A percentile compares a stretch with the other conserved stretches of the same genome.
Evolutionary conservation across 2,329 filamentous ascomycete species (phyloP).

Genomic region (Chaetomiaceae sp.): DNA sequence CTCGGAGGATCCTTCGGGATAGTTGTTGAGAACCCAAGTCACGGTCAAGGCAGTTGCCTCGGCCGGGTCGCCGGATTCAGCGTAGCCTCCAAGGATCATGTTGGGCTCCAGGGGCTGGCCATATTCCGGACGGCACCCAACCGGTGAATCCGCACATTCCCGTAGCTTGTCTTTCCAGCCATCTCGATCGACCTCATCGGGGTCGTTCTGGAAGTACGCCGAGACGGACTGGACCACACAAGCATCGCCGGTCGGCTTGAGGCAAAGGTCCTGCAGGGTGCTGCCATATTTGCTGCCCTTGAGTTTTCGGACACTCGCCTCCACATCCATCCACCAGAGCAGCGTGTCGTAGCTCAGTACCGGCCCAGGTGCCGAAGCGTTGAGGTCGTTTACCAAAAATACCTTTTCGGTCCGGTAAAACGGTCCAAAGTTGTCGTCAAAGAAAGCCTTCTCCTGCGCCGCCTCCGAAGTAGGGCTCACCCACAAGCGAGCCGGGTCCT

Average conservation of each 20-base stretch:
- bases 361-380: constrained; percentile 59
- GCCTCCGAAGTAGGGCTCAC: constrained; percentile 91
- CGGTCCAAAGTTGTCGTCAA: constrained; percentile 87
- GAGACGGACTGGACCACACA: constrained; percentile 94
- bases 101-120: constrained; percentile 82
- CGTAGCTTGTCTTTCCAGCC: constrained; percentile 70
- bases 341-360: constrained; percentile 87
- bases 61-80: constrained; percentile 58
- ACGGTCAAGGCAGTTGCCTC: constrained; percentile 77
- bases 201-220: constrained; percentile 74
- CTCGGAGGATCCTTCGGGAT: constrained; percentile 65
- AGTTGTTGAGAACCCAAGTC: constrained; percentile 93
- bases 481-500: constrained; percentile 87
- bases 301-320: constrained; percentile 68
- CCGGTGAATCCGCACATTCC: constrained; percentile 73
- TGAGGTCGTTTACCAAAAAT: constrained; percentile 87
- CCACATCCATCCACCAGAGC: constrained; percentile 89
- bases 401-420: constrained; percentile 93
- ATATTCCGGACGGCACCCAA: constrained; percentile 81
- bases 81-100: constrained; percentile 80
- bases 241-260: constrained; percentile 83
- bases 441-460: constrained; percentile 89
- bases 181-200: constrained; percentile 55
- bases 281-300: constrained; percentile 65
- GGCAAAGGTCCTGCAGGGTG: constrained; percentile 79